Conservation (phyloP, 208 protist species). For the Trypanosoma brucei region DNA sequence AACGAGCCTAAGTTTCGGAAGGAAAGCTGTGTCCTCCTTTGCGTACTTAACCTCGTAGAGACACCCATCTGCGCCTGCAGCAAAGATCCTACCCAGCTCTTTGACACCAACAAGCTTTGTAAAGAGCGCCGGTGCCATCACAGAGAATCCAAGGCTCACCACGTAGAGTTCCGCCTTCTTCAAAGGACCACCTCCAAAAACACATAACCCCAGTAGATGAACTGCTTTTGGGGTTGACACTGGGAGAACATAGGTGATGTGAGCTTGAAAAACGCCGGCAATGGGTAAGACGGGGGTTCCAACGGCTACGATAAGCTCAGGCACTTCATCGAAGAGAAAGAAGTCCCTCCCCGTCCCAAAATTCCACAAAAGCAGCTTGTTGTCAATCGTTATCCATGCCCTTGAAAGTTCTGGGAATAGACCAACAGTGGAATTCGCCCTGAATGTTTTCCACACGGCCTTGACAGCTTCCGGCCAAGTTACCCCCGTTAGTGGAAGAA, state of each 20-base stretch:
- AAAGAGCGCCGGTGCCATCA: constrained; percentile 44
- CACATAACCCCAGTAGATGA: constrained; percentile 72
- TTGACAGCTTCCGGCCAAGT: constrained; percentile 74
- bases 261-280: constrained; percentile 69
- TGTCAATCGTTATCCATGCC: constrained; percentile 86
- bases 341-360: constrained; percentile 75
- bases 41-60: constrained; percentile 79
- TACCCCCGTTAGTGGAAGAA: constrained; percentile 65
- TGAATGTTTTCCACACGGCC: constrained; percentile 58
- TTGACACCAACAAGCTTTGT: constrained; percentile 47
- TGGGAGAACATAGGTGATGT: constrained; percentile 75
- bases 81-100: constrained; percentile 65
- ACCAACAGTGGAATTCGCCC: constrained; percentile 63
- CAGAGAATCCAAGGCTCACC: constrained; percentile 70
- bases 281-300: constrained; percentile 49
- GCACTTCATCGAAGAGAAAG: constrained; percentile 76
- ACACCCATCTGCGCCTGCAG: constrained; percentile 66
- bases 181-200: constrained; percentile 43
- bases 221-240: constrained; percentile 69
- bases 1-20: constrained; percentile 71
- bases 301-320: constrained; percentile 79
- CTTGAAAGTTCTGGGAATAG: constrained; percentile 70
- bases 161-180: constrained; percentile 52
- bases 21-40: constrained; percentile 56
- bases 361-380: constrained; percentile 81